Evolutionary conservation across 352 stramenopile species (phyloP).

Genomic region (Hyphochytrium catenoides): DNA sequence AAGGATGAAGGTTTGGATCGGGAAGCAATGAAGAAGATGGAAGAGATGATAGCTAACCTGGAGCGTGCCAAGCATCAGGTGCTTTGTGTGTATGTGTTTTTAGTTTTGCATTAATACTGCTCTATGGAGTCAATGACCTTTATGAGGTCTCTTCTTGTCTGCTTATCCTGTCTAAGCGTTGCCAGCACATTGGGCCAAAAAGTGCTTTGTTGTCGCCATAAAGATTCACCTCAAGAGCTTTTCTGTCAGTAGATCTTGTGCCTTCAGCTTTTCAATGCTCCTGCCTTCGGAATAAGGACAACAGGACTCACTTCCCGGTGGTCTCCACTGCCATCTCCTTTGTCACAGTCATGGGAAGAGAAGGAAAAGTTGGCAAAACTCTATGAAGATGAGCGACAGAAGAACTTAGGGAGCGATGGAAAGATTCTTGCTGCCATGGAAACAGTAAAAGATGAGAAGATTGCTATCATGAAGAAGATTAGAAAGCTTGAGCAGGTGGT

Average conservation of each 20-base stretch:
- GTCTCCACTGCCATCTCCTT: too few species aligned
- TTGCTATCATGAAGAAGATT: constrained; percentile 65
- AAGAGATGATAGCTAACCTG: constrained; percentile 55
- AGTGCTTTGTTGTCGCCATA: too few species aligned
- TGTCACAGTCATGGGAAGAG: constrained; percentile 68
- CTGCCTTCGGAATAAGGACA: too few species aligned
- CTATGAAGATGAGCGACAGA: constrained; percentile 61
- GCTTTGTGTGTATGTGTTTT: not conserved
- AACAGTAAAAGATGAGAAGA: constrained; percentile 68
- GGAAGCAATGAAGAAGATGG: constrained; percentile 43
- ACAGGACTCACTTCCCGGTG: too few species aligned
- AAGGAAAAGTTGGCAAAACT: constrained; percentile 48
- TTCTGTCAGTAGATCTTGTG: too few species aligned
- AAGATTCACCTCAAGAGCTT: too few species aligned
- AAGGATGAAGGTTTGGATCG: constrained; percentile 4
- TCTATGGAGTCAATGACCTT: not conserved
- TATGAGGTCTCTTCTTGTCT: not conserved
- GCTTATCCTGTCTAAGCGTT: too few species aligned
- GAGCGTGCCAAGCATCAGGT: constrained; percentile 48
- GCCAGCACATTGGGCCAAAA: too few species aligned
- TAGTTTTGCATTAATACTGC: not conserved
- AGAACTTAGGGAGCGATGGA: constrained; percentile 47
- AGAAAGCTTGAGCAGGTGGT: constrained; percentile 37
- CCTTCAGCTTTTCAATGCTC: too few species aligned
- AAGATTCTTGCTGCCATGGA: constrained; percentile 65